Conservation (phyloP, 1,139 yeast species). For the Saccharomyces hybrid region DNA sequence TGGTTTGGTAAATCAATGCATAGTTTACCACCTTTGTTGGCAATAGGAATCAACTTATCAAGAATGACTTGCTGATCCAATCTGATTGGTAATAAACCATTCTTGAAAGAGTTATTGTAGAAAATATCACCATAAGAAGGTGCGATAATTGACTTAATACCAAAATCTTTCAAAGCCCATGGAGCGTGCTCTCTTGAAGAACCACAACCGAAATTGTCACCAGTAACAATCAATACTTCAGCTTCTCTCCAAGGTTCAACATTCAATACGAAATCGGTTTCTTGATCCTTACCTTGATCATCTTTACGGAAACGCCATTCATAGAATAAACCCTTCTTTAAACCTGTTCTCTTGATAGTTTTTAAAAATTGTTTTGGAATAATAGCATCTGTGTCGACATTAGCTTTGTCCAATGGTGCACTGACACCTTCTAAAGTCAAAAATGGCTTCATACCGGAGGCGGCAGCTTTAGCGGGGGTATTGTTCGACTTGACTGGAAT, state of each 20-base stretch:
- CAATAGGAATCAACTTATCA: slow-evolving; percentile 69
- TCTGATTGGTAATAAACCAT: slow-evolving; percentile 88
- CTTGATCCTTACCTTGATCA: slow-evolving; percentile 62
- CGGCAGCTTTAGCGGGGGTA: slow-evolving; percentile 41
- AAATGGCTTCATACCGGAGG: slow-evolving; percentile 72
- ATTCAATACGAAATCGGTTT: slow-evolving; percentile 87
- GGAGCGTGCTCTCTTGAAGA: slow-evolving; percentile 99
- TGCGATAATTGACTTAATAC: slow-evolving; percentile 90
- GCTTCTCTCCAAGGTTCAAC: slow-evolving; percentile 74
- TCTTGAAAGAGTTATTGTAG: slow-evolving; percentile 93
- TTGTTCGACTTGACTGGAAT: slow-evolving; percentile 50
- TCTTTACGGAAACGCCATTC: slow-evolving; percentile 75
- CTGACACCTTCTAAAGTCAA: slow-evolving; percentile 71
- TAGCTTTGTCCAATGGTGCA: slow-evolving; percentile 90
- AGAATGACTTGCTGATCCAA: slow-evolving; percentile 65
- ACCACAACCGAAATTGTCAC: slow-evolving; percentile 98
- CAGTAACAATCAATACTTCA: slow-evolving; percentile 80
- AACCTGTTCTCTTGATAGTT: slow-evolving; percentile 95
- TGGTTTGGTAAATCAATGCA: slow-evolving; percentile 83
- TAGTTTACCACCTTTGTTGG: slow-evolving; percentile 60
- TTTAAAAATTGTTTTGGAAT: slow-evolving; percentile 97
- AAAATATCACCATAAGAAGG: slow-evolving; percentile 98
- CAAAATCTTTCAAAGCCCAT: slow-evolving; percentile 97
- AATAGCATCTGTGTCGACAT: slow-evolving; percentile 96
- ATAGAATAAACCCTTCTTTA: slow-evolving; percentile 78